Conservation (phyloP, 2,329 filamentous ascomycete genomes). For the Diaporthe sp. region DNA sequence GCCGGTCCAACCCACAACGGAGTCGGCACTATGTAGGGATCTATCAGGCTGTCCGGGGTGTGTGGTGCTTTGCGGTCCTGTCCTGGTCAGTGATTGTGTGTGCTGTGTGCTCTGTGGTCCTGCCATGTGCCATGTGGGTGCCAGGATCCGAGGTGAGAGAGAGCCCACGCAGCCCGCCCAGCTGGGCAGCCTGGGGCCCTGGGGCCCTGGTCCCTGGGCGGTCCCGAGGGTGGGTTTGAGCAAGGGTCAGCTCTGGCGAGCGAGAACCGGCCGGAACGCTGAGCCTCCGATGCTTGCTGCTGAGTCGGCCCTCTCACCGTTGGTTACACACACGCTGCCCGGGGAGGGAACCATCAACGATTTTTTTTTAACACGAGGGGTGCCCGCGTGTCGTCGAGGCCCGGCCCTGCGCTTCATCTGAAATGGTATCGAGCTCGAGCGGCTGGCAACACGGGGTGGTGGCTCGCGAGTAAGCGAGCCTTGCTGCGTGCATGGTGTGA, state of each 20-base stretch:
- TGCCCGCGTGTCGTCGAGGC: background rate
- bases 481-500: constrained; percentile 8
- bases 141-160: constrained; percentile 27
- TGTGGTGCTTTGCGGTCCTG: background rate
- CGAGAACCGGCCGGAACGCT: constrained; percentile 15
- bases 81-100: background rate
- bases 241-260: constrained; percentile 24
- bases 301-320: constrained; percentile 18
- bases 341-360: background rate
- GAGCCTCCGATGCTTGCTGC: constrained; percentile 25
- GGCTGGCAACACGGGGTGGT: constrained; percentile 4
- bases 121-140: constrained; percentile 28
- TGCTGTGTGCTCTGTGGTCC: background rate
- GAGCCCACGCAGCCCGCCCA: constrained; percentile 6
- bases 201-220: constrained; percentile 17
- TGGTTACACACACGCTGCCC: background rate
- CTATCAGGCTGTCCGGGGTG: constrained; percentile 20
- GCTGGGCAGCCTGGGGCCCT: constrained; percentile 7
- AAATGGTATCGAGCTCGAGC: background rate
- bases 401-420: constrained; percentile 2
- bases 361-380: background rate
- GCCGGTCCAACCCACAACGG: constrained; percentile 36
- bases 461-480: constrained; percentile 14
- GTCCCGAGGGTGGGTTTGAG: constrained; percentile 22
- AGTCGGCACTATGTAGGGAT: constrained; percentile 20